Percentiles rank a stretch among this genome's conserved stretches.
Conservation (phyloP, 495 filamentous ascomycete species). For the Penicillium herquei region DNA sequence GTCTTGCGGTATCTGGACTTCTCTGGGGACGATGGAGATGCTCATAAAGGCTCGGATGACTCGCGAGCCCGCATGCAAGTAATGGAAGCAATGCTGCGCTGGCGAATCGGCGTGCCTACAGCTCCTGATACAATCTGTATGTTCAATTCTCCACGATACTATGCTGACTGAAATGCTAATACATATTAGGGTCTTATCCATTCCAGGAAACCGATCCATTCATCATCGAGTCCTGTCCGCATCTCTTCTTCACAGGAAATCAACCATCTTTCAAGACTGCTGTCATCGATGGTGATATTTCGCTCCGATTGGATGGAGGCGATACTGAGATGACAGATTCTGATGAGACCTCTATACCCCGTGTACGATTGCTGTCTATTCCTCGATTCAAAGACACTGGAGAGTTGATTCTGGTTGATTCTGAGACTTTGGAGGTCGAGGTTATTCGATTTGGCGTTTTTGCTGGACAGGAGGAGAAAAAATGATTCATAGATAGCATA, state of each 20-base stretch:
- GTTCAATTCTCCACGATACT: slow-evolving; percentile 25
- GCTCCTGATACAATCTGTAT: slow-evolving; percentile 95
- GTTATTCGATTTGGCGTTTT: slow-evolving; percentile 64
- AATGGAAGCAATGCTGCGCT: slow-evolving; percentile 89
- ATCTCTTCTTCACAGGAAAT: slow-evolving; percentile 87
- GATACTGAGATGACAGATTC: slow-evolving; percentile 45
- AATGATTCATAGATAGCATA: slow-evolving; percentile 18
- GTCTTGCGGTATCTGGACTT: slow-evolving; percentile 79
- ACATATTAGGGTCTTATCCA: slow-evolving; percentile 78
- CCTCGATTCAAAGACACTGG: slow-evolving; percentile 79
- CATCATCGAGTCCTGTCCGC: slow-evolving; percentile 77
- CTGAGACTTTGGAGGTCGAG: slow-evolving; percentile 76
- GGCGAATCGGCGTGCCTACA: slow-evolving; percentile 90
- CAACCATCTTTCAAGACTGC: slow-evolving; percentile 80
- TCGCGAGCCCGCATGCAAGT: slow-evolving; percentile 73
- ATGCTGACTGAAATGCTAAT: slow-evolving; percentile 8
- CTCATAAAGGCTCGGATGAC: slow-evolving; percentile 33
- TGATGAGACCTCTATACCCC: slow-evolving; percentile 53
- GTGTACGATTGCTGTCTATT: slow-evolving; percentile 72
- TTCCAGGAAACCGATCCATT: slow-evolving; percentile 91
- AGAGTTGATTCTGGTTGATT: slow-evolving; percentile 81
- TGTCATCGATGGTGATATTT: slow-evolving; percentile 57
- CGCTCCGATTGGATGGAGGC: slow-evolving; percentile 32
- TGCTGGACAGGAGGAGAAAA: slow-evolving; percentile 43
- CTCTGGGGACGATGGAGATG: slow-evolving; percentile 25